Percentiles rank a stretch among this genome's conserved stretches.
phyloP scores from a whole-genome alignment of 371 early-diverging fungal species.

The Zychaea mexicana region DNA sequence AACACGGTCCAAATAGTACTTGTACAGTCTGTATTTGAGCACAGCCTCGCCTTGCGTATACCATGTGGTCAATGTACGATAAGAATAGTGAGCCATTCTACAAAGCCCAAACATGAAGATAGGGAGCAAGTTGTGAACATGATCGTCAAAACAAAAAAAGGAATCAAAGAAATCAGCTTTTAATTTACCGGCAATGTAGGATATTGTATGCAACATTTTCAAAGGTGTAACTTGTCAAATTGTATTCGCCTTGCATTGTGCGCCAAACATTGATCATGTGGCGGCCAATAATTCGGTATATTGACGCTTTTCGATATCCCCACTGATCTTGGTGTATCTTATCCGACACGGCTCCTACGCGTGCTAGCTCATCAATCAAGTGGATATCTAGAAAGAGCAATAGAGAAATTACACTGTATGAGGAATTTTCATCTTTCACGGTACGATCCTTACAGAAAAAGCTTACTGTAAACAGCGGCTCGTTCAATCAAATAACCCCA shows the following conservation, averaged over 20 bases:
- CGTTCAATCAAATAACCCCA: constrained; percentile 91
- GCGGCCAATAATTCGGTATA: constrained; percentile 69
- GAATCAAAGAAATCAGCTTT: neutral
- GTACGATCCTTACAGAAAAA: neutral
- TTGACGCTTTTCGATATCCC: constrained; percentile 66
- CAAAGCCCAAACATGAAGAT: too few relatives aligned
- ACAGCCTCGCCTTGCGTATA: constrained; percentile 47
- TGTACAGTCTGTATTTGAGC: constrained; percentile 60
- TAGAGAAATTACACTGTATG: neutral
- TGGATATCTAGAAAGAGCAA: constrained; percentile 38
- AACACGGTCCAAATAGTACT: constrained; percentile 72
- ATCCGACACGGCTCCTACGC: constrained; percentile 27
- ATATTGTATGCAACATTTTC: constrained; percentile 75
- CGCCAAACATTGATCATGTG: constrained; percentile 91
- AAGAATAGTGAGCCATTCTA: constrained; percentile 59
- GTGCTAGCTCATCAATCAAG: constrained; percentile 52
- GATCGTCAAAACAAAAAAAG: too few relatives aligned
- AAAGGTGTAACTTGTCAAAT: constrained; percentile 75
- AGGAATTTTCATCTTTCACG: neutral
- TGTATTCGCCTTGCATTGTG: constrained; percentile 72
- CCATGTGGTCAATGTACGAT: constrained; percentile 68
- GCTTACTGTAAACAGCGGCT: constrained; percentile 16
- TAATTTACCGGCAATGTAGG: constrained; percentile 63
- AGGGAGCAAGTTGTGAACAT: too few relatives aligned
- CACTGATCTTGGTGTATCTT: constrained; percentile 40